Evolutionary conservation across 2,329 filamentous ascomycete genomes (phyloP).

Genomic region (Grosmannia penicillata): DNA sequence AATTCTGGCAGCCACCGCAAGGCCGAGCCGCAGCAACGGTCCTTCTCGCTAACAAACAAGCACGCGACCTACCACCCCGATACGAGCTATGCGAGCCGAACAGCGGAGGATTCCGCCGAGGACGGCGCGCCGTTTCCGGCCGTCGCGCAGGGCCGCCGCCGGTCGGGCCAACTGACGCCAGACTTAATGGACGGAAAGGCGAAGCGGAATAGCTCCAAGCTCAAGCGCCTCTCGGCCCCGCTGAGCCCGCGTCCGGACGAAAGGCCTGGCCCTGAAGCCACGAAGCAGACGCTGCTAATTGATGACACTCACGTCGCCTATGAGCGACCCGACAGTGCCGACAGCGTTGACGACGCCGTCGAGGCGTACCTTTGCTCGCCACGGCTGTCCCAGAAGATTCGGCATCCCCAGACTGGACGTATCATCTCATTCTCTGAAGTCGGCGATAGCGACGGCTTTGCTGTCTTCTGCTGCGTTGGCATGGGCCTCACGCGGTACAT

Average conservation of each 20-base stretch:
- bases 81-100: neutral
- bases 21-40: neutral
- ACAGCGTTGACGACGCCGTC: conserved; percentile 81
- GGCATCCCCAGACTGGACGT: conserved; percentile 71
- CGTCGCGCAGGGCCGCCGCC: conserved; percentile 43
- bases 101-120: conserved; percentile 25
- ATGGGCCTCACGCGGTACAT: conserved; percentile 96
- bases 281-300: conserved; percentile 11
- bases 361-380: conserved; percentile 71
- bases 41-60: conserved; percentile 3
- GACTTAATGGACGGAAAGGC: conserved; percentile 26
- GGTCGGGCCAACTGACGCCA: conserved; percentile 33
- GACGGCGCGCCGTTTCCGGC: conserved; percentile 58
- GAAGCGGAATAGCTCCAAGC: conserved; percentile 41
- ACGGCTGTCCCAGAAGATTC: conserved; percentile 74
- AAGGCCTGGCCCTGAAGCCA: conserved; percentile 11
- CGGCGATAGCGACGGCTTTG: conserved; percentile 78
- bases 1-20: neutral
- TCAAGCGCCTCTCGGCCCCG: conserved; percentile 42
- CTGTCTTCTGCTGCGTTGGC: conserved; percentile 90
- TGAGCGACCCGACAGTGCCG: conserved; percentile 62
- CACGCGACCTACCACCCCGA: neutral
- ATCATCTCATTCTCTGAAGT: conserved; percentile 94
- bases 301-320: conserved; percentile 31
- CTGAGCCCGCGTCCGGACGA: conserved; percentile 27